Evolutionary conservation across 2,329 filamentous ascomycete species (phyloP), one percentile per base, ranked within the genome.

Genomic region (Phaeomoniella chlamydospora): DNA sequence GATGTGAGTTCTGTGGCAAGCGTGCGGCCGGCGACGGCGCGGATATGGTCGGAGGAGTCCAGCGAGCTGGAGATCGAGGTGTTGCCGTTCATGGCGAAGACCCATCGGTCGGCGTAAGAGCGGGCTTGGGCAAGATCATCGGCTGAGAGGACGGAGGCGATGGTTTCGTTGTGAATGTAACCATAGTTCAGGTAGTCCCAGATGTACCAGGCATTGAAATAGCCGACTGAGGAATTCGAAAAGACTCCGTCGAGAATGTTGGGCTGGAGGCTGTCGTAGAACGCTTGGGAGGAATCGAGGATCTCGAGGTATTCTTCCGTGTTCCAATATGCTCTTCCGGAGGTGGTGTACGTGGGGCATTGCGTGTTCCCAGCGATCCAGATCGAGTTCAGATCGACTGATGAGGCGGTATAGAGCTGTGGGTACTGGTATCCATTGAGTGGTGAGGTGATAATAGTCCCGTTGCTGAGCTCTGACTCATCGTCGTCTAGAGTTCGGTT

Each of bases 351-450:
- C 31, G 46, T 44, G 0, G 54, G 52, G 40, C 67, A 72, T 36
- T 59, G 55, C 17, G 53, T 45, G n/a, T 62, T 54, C 2, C 70
- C 73, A 15, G 58, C 55, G 4, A 75, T 38, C 37, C 58, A 64
- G 29, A 72, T 54, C n/a, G 60, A 68, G 22, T 60, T 56, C 2
- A 68, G 63, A 43, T 76, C 71, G 1, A 55, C 45, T 2, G 45
- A 43, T 6, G 60, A 54, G 1, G 60, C 45, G 0, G 62, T 59
- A 14, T 64, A 49, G 15, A 77, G 61, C 18, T 55, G 56, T 5
- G 69, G 57, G 48, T 75, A 75, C 45, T 75, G 71, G 45, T 75
- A 75, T 26, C 72, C 71, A 33, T 57, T 50, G 22, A 76, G 46
- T 1, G 72, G 72, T 33, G 54, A 59, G 17, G 62, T 52, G 5